phyloP scores from a whole-genome alignment of 805 yeast genomes.

The Danielozyma ontarioensis region DNA sequence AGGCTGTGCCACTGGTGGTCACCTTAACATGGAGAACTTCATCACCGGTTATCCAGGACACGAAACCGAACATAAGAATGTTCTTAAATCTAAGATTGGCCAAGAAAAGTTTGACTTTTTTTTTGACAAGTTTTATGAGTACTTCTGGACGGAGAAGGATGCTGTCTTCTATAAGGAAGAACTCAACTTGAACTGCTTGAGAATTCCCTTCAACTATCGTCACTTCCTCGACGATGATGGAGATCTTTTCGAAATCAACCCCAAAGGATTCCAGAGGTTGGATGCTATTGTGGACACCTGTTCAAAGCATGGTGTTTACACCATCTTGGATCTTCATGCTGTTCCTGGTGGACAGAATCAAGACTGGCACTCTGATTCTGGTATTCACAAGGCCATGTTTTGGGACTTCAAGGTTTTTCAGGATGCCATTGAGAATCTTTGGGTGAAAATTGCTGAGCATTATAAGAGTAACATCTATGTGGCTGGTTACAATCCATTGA shows the following conservation, averaged over 20 bases:
- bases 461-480: constrained; percentile 44
- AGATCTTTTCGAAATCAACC: constrained; percentile 38
- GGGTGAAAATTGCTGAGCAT: constrained; percentile 41
- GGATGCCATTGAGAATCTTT: constrained; percentile 40
- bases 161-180: constrained; percentile 39
- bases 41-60: constrained; percentile 53
- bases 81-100: constrained; percentile 36
- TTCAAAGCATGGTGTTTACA: constrained; percentile 42
- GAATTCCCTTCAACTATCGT: constrained; percentile 50
- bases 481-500: constrained; percentile 52
- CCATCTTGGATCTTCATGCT: constrained; percentile 45
- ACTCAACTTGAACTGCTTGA: constrained; percentile 40
- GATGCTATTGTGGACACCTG: constrained; percentile 41
- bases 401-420: constrained; percentile 48
- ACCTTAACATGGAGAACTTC: constrained; percentile 52
- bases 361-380: constrained; percentile 50
- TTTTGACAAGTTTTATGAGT: constrained; percentile 48
- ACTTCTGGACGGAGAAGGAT: constrained; percentile 49
- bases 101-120: constrained; percentile 44
- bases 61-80: constrained; percentile 46
- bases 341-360: constrained; percentile 52
- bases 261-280: constrained; percentile 40
- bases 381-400: constrained; percentile 42
- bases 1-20: constrained; percentile 48
- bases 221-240: constrained; percentile 44